Evolutionary conservation across 768 basidiomycete species (phyloP).

Genomic region (Mycena vitilis): DNA sequence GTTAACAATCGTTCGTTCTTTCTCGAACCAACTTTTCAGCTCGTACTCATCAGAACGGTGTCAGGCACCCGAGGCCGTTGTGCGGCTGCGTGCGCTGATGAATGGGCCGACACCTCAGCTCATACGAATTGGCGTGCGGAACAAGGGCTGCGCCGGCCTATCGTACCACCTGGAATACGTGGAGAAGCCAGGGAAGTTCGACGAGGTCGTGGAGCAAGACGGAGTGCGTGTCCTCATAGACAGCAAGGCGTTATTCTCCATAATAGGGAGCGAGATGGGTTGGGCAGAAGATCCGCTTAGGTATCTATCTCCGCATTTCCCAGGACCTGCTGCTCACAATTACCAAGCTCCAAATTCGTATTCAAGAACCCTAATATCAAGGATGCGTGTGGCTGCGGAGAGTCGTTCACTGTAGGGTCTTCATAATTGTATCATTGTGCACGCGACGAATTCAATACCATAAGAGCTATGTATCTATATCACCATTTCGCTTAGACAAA

Average conservation of each 20-base stretch:
- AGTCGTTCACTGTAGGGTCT: slow-evolving; percentile 81
- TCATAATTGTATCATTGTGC: slow-evolving; percentile 39
- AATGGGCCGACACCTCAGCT: slow-evolving; percentile 89
- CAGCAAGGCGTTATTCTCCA: slow-evolving; percentile 95
- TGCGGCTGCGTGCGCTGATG: slow-evolving; percentile 77
- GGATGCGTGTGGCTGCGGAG: slow-evolving; percentile 95
- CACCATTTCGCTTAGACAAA: slow-evolving; percentile 16
- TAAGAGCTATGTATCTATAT: slow-evolving; percentile 32
- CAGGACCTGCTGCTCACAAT: slow-evolving; percentile 7
- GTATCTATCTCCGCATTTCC: slow-evolving; percentile 47
- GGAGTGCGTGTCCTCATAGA: slow-evolving; percentile 95
- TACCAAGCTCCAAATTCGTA: slow-evolving; percentile 76
- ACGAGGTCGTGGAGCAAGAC: slow-evolving; percentile 97
- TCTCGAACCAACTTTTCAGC: not conserved
- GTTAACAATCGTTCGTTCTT: slow-evolving; percentile 70
- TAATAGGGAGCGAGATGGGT: slow-evolving; percentile 99
- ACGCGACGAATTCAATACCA: slow-evolving; percentile 23
- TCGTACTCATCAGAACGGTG: not conserved
- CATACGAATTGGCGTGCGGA: slow-evolving; percentile 94
- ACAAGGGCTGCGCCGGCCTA: slow-evolving; percentile 94
- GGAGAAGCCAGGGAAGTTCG: slow-evolving; percentile 88
- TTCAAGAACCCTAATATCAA: slow-evolving; percentile 95
- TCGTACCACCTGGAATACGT: slow-evolving; percentile 96
- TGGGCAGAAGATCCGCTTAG: slow-evolving; percentile 95
- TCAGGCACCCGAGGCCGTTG: slow-evolving; percentile 85